Evolutionary conservation across 179 eudicot genomes (phyloP), one percentile per base, ranked within the genome.

Genomic region (Patellifolia procumbens): DNA sequence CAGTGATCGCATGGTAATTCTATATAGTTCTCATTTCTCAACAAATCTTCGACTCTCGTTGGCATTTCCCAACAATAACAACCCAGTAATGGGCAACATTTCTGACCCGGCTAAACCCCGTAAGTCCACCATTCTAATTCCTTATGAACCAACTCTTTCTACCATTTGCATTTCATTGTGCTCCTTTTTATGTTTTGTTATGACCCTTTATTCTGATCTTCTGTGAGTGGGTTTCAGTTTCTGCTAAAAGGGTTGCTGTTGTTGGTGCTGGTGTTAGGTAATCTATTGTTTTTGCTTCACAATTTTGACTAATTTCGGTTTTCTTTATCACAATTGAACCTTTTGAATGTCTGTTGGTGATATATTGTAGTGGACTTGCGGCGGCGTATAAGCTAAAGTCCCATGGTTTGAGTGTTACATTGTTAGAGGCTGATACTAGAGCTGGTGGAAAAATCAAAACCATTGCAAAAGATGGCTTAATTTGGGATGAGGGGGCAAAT

Each of bases 401-500:
- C 34, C 87, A 87, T 74, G 95, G 97, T 15, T 77, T 94, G 75
- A 84, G 75, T 76, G 97, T 92, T 78, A 89, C 93, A 1, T 78
- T 94, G 79, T 89, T 85, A 76, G 98, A 94, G 90, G 97, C 98
- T 37, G 97, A 90, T 81, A 81, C 72, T 71, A 87, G 88, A 80
- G 86, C 90, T 39, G 98, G 98, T 67, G 98, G 98, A 73, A 94
- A 94, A 86, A 73, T 94, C 62, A 84, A 83, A 88, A 92, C 91
- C 66, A 80, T 87, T 63, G 84, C 81, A n/a, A 90, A 84, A 69
- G 84, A 87, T 84, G 95, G 97, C 82, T 74, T 91, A 55, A 81
- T 90, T 80, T 94, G 98, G 98, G 98, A 92, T 60, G 98, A 91
- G 80, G 98, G 98, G n/a, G 98, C 98, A 31, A 94, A 94, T 79